These are phyloP conservation scores for Saprolegnia parasitica DNA, from an alignment of 352 stramenopile species.

Conservation along the genomic window DNA sequence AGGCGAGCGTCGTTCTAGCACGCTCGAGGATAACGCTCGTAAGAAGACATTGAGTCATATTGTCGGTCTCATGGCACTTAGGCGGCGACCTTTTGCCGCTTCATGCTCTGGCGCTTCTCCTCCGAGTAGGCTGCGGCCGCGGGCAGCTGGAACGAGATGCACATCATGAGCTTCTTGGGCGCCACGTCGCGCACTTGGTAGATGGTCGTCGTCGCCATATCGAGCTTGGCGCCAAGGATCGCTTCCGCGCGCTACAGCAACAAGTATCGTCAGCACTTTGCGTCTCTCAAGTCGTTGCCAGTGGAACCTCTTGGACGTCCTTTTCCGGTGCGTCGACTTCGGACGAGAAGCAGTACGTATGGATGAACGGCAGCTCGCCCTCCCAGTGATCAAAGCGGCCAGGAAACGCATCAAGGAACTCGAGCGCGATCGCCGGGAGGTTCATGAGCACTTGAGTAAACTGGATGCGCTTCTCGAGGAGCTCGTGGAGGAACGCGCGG, in stretches of 20 bases:
- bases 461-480: conserved; percentile 61
- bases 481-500: conserved; percentile 83
- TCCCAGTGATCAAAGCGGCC: conserved; percentile 64
- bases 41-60: conserved; percentile 8
- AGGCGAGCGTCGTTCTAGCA: not conserved
- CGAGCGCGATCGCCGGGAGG: conserved; percentile 89
- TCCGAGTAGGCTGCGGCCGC: conserved; percentile 55
- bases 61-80: conserved; percentile 1
- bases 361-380: conserved; percentile 76
- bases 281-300: conserved; percentile 18
- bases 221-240: conserved; percentile 60
- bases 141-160: conserved; percentile 92
- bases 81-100: conserved; percentile 1
- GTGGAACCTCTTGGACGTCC: conserved; percentile 69
- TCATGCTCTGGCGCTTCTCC: conserved; percentile 44
- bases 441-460: conserved; percentile 96
- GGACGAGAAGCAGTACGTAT: conserved; percentile 95
- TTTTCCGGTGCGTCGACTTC: conserved; percentile 54
- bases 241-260: conserved; percentile 51
- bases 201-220: conserved; percentile 44
- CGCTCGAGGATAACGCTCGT: not conserved
- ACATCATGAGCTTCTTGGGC: conserved; percentile 98
- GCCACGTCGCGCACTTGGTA: conserved; percentile 94
- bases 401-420: conserved; percentile 89
- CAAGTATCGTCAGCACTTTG: conserved; percentile 14